Conservation (phyloP, 2,329 filamentous ascomycete genomes). For the Claviceps spartinae region DNA sequence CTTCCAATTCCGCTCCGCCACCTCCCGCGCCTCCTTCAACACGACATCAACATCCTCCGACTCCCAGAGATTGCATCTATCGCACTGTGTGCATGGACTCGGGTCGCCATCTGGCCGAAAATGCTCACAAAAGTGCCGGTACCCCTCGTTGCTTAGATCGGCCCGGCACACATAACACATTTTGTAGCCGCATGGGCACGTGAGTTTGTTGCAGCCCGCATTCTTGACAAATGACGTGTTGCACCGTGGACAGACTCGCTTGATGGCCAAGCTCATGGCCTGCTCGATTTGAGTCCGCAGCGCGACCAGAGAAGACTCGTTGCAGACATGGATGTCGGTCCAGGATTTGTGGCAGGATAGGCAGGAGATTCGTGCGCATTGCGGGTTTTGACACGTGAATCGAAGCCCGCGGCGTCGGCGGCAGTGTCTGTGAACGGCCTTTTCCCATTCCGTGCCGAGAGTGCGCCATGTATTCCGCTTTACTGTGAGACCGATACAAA, state of each 20-base stretch:
- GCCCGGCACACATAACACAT: conserved; percentile 97
- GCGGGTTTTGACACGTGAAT: conserved; percentile 61
- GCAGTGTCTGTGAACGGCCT: conserved; percentile 52
- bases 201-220: conserved; percentile 91
- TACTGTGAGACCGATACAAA: conserved; percentile 30
- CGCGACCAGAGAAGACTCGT: conserved; percentile 68
- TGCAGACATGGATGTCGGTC: conserved; percentile 80
- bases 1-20: conserved; percentile 60
- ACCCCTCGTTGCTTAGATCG: conserved; percentile 61
- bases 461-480: conserved; percentile 28
- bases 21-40: conserved; percentile 52
- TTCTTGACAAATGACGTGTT: conserved; percentile 87
- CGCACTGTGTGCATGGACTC: conserved; percentile 62
- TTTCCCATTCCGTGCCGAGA: conserved; percentile 34
- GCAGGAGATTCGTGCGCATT: conserved; percentile 61
- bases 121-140: conserved; percentile 91
- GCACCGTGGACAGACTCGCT: conserved; percentile 87
- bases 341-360: conserved; percentile 70
- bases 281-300: conserved; percentile 83
- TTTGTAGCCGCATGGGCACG: conserved; percentile 87
- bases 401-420: conserved; percentile 58
- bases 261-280: conserved; percentile 85
- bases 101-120: conserved; percentile 70
- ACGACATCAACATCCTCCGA: conserved; percentile 59
- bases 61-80: conserved; percentile 67